phyloP scores from a whole-genome alignment of 2,329 filamentous ascomycete species.

The Ophiostoma quercus region DNA sequence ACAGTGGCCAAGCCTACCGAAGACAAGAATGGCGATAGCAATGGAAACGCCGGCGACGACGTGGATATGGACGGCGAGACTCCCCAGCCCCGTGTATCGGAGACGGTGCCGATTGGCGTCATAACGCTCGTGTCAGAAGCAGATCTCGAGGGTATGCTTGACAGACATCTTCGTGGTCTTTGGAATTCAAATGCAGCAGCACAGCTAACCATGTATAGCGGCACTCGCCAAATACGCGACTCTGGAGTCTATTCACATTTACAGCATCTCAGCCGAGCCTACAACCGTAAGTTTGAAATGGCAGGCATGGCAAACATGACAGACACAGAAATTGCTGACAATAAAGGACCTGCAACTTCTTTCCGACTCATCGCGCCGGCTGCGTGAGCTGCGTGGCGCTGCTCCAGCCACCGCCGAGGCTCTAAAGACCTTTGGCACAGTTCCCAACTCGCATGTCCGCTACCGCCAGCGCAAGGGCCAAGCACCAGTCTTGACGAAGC shows the following conservation, averaged over 20 bases:
- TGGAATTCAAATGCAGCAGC: neutral
- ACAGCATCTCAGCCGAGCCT: slow-evolving; percentile 70
- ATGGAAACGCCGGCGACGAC: slow-evolving; percentile 48
- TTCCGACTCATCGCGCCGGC: slow-evolving; percentile 62
- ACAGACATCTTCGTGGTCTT: neutral
- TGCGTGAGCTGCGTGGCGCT: slow-evolving; percentile 49
- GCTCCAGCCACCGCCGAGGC: slow-evolving; percentile 55
- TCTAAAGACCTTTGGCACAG: slow-evolving; percentile 64
- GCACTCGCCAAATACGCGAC: slow-evolving; percentile 62
- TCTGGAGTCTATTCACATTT: slow-evolving; percentile 78
- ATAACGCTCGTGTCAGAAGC: slow-evolving; percentile 69
- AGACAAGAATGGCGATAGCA: neutral
- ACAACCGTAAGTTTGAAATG: slow-evolving; percentile 49
- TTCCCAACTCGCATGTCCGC: slow-evolving; percentile 65
- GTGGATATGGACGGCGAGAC: slow-evolving; percentile 66
- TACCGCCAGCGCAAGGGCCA: slow-evolving; percentile 42
- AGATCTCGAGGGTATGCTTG: slow-evolving; percentile 56
- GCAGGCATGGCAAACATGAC: no score
- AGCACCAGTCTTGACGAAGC: neutral
- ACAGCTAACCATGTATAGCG: slow-evolving; percentile 16
- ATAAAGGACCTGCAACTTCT: slow-evolving; percentile 60
- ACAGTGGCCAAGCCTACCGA: neutral
- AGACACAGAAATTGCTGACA: neutral
- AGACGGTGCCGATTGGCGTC: slow-evolving; percentile 50
- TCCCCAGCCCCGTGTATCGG: slow-evolving; percentile 46